Conservation (phyloP, 371 early-diverging fungal genomes). For the Rozella allomycis region DNA sequence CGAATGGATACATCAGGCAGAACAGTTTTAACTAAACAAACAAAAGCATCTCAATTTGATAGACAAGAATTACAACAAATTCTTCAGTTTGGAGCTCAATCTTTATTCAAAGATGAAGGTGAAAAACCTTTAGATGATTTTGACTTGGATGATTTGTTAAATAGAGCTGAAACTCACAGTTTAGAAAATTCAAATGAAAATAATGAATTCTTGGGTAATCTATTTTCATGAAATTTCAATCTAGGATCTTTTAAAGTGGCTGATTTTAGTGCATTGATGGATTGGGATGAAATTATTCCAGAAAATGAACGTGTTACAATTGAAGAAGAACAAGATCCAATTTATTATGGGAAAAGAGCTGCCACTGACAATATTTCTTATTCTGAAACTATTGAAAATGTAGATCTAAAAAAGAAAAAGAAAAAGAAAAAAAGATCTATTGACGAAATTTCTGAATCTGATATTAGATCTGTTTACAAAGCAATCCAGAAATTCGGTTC, state of each 20-base stretch:
- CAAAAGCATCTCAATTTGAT: constrained; percentile 21
- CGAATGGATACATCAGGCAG: constrained; percentile 90
- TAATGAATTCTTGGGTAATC: constrained; percentile 79
- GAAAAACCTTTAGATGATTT: constrained; percentile 47
- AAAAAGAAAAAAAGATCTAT: constrained; percentile 7
- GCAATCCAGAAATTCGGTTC: constrained; percentile 60
- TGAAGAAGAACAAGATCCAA: constrained; percentile 3
- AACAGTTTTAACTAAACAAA: constrained; percentile 34
- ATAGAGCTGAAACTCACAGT: constrained; percentile 76
- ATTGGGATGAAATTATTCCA: constrained; percentile 92
- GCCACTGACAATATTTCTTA: too few relatives aligned
- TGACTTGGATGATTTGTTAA: constrained; percentile 83
- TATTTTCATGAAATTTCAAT: too few relatives aligned
- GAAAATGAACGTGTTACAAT: constrained; percentile 41
- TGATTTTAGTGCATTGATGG: constrained; percentile 60
- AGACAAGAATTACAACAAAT: constrained; percentile 74
- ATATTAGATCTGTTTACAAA: constrained; percentile 51
- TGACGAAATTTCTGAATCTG: constrained; percentile 41
- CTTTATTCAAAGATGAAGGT: constrained; percentile 61
- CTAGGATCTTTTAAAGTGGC: constrained; percentile 82
- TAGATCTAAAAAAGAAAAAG: constrained; percentile 19
- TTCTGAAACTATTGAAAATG: constrained; percentile 18
- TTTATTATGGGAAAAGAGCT: constrained; percentile 1
- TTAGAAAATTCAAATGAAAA: constrained; percentile 37
- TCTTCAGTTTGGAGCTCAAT: constrained; percentile 90